A percentile compares a stretch with the other conserved stretches of the same genome.
phyloP scores from a whole-genome alignment of 148 eudicot species.

The Rhododendron henanense region DNA sequence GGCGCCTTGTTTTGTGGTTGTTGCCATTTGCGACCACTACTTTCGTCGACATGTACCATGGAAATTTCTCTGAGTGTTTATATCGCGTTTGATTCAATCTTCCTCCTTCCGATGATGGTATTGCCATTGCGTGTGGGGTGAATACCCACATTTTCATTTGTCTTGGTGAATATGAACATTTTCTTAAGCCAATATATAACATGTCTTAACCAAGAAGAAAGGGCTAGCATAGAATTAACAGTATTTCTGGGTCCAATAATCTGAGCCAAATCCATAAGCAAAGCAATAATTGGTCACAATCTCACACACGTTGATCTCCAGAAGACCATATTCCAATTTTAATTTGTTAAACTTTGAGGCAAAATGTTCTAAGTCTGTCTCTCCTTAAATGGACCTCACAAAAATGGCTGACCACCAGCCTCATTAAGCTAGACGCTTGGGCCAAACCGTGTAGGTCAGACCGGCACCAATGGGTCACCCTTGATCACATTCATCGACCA shows the following conservation, averaged over 20 bases:
- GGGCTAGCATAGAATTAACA: background rate
- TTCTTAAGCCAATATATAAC: background rate
- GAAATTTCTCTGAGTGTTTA: background rate
- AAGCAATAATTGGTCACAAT: background rate
- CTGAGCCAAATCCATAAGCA: background rate
- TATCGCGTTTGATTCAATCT: background rate
- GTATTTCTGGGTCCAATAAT: background rate
- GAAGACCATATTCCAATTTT: background rate
- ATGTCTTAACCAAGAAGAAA: background rate
- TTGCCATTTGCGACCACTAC: constrained; percentile 2
- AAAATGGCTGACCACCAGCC: no score
- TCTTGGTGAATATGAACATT: background rate
- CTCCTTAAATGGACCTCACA: background rate
- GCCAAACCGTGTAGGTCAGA: no score
- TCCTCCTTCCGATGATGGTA: background rate
- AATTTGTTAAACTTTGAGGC: background rate
- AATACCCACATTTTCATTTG: background rate
- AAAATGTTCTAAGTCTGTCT: background rate
- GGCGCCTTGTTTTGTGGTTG: background rate
- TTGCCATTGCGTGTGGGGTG: background rate
- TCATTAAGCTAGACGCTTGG: no score
- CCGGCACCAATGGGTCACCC: no score
- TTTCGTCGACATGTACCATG: background rate
- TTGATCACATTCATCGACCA: no score
- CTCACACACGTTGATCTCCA: no score